Base-by-base conservation (phyloP, 495 filamentous ascomycete species). In the Xylona heveae region DNA sequence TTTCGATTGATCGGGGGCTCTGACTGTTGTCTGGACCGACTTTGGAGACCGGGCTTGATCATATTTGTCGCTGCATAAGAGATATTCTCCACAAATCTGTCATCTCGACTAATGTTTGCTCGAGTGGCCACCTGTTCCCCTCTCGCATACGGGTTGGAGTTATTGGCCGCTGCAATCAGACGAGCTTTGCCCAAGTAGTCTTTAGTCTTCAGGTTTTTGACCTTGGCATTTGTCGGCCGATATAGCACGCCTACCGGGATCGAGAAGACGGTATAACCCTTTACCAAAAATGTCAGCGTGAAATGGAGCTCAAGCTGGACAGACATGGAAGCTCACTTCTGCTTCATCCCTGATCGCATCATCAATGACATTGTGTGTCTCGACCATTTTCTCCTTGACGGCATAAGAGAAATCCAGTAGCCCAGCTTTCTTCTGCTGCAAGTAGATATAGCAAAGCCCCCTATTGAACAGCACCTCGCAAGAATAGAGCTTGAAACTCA, bases 201-300 rank as follows among this genome's bases (percentile, higher is more conserved):
- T 50, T 92, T 94, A 15, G 79, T 71, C 55, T 93, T 90, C 40
- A 99, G 61, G 43, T 99, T 99, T 51, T 85, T 91, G 34, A 99
- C 88, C 51, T 99, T 99, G 38, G 90, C 83, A 38, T 83, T 80
- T 50, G 93, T 95, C 21, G 88, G 88, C 28, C 88, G 66, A 55
- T 95, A 99, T 27, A 99, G 59, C 24, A 94, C 72, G 10, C 88
- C 88, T 19, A 95, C 82, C 1, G 88, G 88, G 26, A 99, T 94
- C 2, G 88, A 99, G 59, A 99, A 99, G 8, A 99, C 88, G 1
- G 90, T 99, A 46, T 95, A 99, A 29, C 84, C 85, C 85, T 91
- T 31, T 8, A 30, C 8, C 28, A 24, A 8, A 18, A 5, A 19
- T 24, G 29, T 48, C 35, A 45, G 39, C 18, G 20, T 6, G 2